Percentiles rank a stretch among this genome's conserved stretches.
These are phyloP conservation scores for Ophiocordyceps unilateralis DNA, from an alignment of 2,329 filamentous ascomycete species.

Conservation along the genomic window DNA sequence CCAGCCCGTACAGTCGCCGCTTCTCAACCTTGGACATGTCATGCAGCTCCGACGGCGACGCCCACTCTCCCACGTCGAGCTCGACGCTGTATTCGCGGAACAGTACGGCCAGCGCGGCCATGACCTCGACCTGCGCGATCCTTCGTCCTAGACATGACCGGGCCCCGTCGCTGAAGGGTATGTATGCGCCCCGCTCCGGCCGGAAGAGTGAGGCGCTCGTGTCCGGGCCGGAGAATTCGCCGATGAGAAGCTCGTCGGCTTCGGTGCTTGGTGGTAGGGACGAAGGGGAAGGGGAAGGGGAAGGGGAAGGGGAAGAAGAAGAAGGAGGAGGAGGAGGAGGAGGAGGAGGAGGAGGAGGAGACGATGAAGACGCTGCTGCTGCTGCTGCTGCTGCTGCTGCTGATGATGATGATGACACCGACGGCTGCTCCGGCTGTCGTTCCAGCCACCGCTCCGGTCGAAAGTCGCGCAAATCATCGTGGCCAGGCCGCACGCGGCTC, in stretches of 20 bases:
- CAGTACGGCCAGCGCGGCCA: constrained; percentile 34
- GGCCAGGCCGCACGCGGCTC: constrained; percentile 22
- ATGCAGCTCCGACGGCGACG: constrained; percentile 28
- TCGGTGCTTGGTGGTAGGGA: background rate
- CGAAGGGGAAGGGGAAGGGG: too few species aligned
- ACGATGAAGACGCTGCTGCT: too few species aligned
- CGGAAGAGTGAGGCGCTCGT: constrained; percentile 43
- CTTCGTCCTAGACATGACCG: constrained; percentile 39
- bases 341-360: too few species aligned
- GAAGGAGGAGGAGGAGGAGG: too few species aligned
- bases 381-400: constrained; percentile 19
- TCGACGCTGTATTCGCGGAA: constrained; percentile 49
- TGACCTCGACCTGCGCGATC: constrained; percentile 42
- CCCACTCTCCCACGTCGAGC: constrained; percentile 47
- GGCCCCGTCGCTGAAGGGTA: constrained; percentile 41
- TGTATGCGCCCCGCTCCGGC: constrained; percentile 35
- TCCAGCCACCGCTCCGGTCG: constrained; percentile 57
- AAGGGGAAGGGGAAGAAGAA: too few species aligned
- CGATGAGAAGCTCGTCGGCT: background rate
- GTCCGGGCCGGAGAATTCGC: too few species aligned
- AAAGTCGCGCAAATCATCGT: constrained; percentile 48
- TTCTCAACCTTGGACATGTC: constrained; percentile 4
- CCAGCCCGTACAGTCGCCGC: constrained; percentile 37
- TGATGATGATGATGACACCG: too few species aligned
- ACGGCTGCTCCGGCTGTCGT: constrained; percentile 3